Conservation (phyloP, 2,329 filamentous ascomycete species). For the Calonectria honghensis region DNA sequence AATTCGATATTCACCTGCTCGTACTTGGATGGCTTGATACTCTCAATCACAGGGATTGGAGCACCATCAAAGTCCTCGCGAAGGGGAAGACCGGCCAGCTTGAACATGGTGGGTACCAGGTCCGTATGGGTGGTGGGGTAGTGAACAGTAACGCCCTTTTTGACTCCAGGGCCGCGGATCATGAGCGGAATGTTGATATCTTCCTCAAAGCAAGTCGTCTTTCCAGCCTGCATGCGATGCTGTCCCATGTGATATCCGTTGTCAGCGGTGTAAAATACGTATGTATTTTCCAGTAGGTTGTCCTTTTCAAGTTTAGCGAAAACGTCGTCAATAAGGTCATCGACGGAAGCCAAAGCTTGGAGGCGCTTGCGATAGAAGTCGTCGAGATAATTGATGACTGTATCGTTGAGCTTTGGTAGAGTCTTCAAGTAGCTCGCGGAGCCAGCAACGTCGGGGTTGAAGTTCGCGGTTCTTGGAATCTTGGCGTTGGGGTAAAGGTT, state of each 20-base stretch:
- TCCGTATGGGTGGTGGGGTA: slow-evolving; percentile 72
- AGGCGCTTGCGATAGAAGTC: slow-evolving; percentile 26
- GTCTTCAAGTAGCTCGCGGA: slow-evolving; percentile 6
- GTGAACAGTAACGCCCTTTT: slow-evolving; percentile 59
- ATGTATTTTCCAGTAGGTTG: slow-evolving; percentile 8
- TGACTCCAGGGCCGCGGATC: slow-evolving; percentile 69
- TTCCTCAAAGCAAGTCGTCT: slow-evolving; percentile 50
- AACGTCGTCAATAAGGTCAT: slow-evolving; percentile 13
- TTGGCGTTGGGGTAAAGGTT: not conserved
- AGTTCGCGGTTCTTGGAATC: slow-evolving; percentile 5
- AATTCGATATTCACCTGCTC: slow-evolving; percentile 28
- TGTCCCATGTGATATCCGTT: slow-evolving; percentile 12
- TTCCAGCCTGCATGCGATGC: slow-evolving; percentile 7
- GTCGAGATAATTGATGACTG: not conserved
- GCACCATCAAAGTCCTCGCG: slow-evolving; percentile 71
- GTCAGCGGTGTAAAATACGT: not conserved
- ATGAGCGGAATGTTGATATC: slow-evolving; percentile 72
- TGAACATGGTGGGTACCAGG: slow-evolving; percentile 72
- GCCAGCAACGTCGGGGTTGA: not conserved
- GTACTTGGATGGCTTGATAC: not conserved
- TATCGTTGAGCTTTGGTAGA: not conserved
- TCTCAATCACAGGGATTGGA: slow-evolving; percentile 63
- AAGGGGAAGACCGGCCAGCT: slow-evolving; percentile 58
- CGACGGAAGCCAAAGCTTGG: slow-evolving; percentile 2
- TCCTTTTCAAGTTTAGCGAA: slow-evolving; percentile 3